phyloP scores from a whole-genome alignment of 1,139 yeast species.

The Suhomyces atakaporum region DNA sequence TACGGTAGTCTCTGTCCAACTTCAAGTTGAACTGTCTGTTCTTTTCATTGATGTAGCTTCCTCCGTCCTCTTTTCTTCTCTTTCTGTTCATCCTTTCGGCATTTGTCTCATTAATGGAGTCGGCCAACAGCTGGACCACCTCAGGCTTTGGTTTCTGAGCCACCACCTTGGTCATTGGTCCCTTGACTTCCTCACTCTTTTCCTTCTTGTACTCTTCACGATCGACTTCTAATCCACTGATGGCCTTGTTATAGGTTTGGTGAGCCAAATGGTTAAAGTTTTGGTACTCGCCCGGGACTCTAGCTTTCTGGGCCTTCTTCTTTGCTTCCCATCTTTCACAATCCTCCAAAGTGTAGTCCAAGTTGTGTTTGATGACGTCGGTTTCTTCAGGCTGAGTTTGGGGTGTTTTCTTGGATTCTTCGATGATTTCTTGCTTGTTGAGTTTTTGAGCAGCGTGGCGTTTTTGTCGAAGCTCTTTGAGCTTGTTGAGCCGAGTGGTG shows the following conservation, averaged over 20 bases:
- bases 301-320: constrained; percentile 18
- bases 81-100: constrained; percentile 30
- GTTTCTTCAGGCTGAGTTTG: constrained; percentile 15
- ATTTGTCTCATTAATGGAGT: constrained; percentile 39
- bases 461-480: constrained; percentile 18
- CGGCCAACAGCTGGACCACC: constrained; percentile 43
- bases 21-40: constrained; percentile 79
- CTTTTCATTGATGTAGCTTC: constrained; percentile 63
- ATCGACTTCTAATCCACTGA: constrained; percentile 42
- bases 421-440: constrained; percentile 24
- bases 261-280: constrained; percentile 58
- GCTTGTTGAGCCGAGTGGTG: constrained; percentile 13
- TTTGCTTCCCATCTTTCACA: constrained; percentile 65
- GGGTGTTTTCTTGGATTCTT: constrained; percentile 15
- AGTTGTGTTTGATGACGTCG: constrained; percentile 37
- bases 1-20: constrained; percentile 57
- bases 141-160: constrained; percentile 36
- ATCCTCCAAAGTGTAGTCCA: constrained; percentile 70
- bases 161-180: constrained; percentile 12
- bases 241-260: constrained; percentile 51
- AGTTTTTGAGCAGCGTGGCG: constrained; percentile 21
- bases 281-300: constrained; percentile 25
- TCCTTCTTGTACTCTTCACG: constrained; percentile 44
- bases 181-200: constrained; percentile 8
- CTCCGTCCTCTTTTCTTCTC: constrained; percentile 36